These are phyloP conservation scores for Sphaceloma murrayae DNA, from an alignment of 2,329 filamentous ascomycete genomes.

Conservation along the genomic window DNA sequence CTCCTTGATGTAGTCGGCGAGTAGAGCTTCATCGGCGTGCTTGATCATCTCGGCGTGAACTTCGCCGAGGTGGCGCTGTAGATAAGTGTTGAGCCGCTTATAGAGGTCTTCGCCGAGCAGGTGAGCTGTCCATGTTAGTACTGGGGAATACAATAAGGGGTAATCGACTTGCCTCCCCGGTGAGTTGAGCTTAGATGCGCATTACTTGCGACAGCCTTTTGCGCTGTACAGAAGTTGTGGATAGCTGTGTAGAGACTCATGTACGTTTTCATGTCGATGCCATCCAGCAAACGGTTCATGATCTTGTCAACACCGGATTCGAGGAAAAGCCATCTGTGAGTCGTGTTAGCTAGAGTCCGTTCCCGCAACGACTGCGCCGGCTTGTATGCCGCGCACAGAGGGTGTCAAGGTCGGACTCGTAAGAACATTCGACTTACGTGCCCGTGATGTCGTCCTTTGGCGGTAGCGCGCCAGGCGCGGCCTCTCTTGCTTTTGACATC, in stretches of 20 bases:
- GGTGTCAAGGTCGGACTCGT: too few relatives aligned
- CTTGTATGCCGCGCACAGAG: too few relatives aligned
- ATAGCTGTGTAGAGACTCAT: constrained; percentile 97
- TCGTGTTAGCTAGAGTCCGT: background rate
- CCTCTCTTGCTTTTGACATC: constrained; percentile 24
- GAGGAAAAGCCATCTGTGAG: constrained; percentile 72
- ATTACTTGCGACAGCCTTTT: constrained; percentile 65
- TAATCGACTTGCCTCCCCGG: constrained; percentile 52
- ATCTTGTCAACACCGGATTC: constrained; percentile 82
- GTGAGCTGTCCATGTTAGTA: constrained; percentile 50
- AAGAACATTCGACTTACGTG: constrained; percentile 28
- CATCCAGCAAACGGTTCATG: constrained; percentile 84
- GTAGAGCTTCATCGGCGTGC: constrained; percentile 80
- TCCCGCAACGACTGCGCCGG: too few relatives aligned
- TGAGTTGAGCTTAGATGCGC: constrained; percentile 47
- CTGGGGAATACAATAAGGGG: background rate
- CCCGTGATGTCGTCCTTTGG: constrained; percentile 32
- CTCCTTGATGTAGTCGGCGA: constrained; percentile 90
- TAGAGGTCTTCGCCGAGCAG: constrained; percentile 94
- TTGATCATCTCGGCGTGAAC: constrained; percentile 64
- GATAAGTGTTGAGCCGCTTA: constrained; percentile 77
- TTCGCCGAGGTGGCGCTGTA: constrained; percentile 63
- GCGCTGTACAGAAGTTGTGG: constrained; percentile 98
- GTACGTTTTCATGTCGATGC: constrained; percentile 92
- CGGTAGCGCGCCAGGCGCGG: constrained; percentile 27